Evolutionary conservation across 257 asterid species (phyloP).

Genomic region (Oldenlandia corymbosa): DNA sequence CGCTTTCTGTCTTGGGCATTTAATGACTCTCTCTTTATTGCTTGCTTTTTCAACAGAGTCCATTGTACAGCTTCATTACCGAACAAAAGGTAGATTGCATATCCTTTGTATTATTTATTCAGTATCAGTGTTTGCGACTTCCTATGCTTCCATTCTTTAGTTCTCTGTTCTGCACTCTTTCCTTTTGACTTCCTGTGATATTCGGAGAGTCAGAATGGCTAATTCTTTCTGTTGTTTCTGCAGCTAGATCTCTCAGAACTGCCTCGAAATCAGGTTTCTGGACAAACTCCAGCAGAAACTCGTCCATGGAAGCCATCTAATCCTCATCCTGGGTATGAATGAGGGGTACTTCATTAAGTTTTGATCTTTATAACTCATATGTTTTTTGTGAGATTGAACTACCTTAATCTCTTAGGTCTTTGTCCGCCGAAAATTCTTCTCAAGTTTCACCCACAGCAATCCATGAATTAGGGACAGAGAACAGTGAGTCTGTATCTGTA

Average conservation of each 20-base stretch:
- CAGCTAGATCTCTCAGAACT: conserved; percentile 79
- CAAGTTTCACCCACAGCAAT: conserved; percentile 28
- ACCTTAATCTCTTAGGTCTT: conserved; percentile 34
- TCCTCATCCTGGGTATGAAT: conserved; percentile 45
- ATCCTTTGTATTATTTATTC: conserved; percentile 16
- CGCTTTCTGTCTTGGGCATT: conserved; percentile 11
- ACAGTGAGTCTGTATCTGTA: conserved; percentile 19
- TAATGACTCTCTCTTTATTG: conserved; percentile 15
- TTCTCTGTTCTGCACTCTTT: conserved; percentile 12
- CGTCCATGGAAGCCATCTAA: conserved; percentile 35
- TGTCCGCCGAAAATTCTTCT: conserved; percentile 27
- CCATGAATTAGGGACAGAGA: conserved; percentile 19
- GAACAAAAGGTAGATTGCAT: conserved; percentile 55
- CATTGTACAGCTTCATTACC: conserved; percentile 71
- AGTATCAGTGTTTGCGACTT: conserved; percentile 6
- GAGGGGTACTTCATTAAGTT: conserved; percentile 4
- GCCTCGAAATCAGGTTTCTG: conserved; percentile 74
- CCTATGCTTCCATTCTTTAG: neutral
- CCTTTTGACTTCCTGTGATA: conserved; percentile 6
- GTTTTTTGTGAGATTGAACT: conserved; percentile 11
- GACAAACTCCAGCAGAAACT: conserved; percentile 61
- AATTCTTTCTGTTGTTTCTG: conserved; percentile 22
- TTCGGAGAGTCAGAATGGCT: neutral
- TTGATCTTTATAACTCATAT: conserved; percentile 10
- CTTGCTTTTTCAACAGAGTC: conserved; percentile 54